Percentiles rank a stretch among this genome's conserved stretches.
Evolutionary conservation across 1,139 yeast species (phyloP).

Genomic region (Kluyveromyces sp.): DNA sequence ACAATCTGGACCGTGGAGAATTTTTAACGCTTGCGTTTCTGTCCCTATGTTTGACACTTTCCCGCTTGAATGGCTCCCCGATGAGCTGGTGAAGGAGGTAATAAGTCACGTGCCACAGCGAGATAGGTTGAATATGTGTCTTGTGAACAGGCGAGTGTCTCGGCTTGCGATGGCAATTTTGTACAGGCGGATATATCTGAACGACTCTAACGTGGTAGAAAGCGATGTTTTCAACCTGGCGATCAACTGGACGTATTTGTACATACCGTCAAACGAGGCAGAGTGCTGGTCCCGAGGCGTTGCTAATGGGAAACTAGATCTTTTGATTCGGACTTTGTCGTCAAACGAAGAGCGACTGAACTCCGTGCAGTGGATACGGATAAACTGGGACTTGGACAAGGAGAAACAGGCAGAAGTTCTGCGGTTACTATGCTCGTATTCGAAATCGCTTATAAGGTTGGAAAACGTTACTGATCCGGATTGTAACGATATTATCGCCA

Average conservation of each 20-base stretch:
- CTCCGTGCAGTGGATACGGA: constrained; percentile 34
- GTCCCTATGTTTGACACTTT: constrained; percentile 8
- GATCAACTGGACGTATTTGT: constrained; percentile 31
- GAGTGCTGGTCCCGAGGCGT: constrained; percentile 28
- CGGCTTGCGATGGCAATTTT: constrained; percentile 26
- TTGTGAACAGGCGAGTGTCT: constrained; percentile 21
- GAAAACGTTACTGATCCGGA: constrained; percentile 37
- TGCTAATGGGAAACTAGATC: constrained; percentile 26
- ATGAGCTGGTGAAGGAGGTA: constrained; percentile 28
- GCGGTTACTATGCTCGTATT: constrained; percentile 24
- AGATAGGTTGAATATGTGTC: constrained; percentile 24
- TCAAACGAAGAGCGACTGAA: constrained; percentile 22
- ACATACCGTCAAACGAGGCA: constrained; percentile 26
- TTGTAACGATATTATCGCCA: constrained; percentile 32
- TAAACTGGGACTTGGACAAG: constrained; percentile 38
- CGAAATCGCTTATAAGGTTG: constrained; percentile 30
- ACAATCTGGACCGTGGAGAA: no score
- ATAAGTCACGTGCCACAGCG: constrained; percentile 30
- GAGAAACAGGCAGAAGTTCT: constrained; percentile 29
- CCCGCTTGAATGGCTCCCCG: constrained; percentile 21
- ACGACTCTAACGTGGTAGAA: constrained; percentile 33
- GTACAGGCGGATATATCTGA: constrained; percentile 31
- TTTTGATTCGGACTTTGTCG: constrained; percentile 26
- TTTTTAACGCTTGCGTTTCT: not conserved
- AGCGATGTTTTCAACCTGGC: constrained; percentile 31